Conservation (phyloP, 495 filamentous ascomycete species). For the Penicillium odoratum region DNA sequence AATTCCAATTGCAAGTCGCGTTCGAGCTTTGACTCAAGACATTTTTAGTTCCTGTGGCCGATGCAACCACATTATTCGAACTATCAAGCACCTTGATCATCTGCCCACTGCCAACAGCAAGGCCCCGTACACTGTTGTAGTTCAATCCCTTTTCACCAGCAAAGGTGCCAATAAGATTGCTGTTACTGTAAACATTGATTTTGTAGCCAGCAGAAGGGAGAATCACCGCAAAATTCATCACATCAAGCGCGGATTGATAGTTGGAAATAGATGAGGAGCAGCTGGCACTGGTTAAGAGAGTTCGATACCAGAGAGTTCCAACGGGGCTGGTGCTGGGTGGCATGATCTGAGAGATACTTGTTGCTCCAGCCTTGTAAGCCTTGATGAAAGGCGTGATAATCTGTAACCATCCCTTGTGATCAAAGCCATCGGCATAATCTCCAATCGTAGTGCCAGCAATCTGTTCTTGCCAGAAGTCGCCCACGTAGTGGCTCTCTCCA, state of each 20-base stretch:
- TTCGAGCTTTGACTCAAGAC: constrained; percentile 5
- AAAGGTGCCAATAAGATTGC: constrained; percentile 5
- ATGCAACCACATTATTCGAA: constrained; percentile 6
- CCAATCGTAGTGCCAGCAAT: constrained; percentile 21
- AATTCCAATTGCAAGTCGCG: constrained; percentile 14
- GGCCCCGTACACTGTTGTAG: neutral
- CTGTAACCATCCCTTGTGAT: constrained; percentile 35
- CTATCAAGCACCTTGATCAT: neutral
- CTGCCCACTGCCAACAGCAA: constrained; percentile 9
- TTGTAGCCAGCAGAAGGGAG: constrained; percentile 10
- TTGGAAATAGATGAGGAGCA: constrained; percentile 10
- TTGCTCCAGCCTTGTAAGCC: constrained; percentile 33
- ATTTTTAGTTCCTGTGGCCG: constrained; percentile 14
- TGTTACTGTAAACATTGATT: constrained; percentile 13
- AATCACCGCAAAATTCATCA: constrained; percentile 14
- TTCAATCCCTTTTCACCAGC: constrained; percentile 12
- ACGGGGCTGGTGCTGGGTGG: constrained; percentile 13
- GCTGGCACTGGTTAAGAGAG: constrained; percentile 8
- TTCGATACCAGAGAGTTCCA: constrained; percentile 22
- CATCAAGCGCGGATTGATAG: constrained; percentile 7
- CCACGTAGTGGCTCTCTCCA: constrained; percentile 49
- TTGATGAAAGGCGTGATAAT: constrained; percentile 35
- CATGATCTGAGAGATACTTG: constrained; percentile 1
- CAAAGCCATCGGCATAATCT: constrained; percentile 16
- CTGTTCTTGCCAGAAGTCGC: constrained; percentile 30